phyloP scores from a whole-genome alignment of 108 stramenopile genomes.

The Skeletonema marinoi region DNA sequence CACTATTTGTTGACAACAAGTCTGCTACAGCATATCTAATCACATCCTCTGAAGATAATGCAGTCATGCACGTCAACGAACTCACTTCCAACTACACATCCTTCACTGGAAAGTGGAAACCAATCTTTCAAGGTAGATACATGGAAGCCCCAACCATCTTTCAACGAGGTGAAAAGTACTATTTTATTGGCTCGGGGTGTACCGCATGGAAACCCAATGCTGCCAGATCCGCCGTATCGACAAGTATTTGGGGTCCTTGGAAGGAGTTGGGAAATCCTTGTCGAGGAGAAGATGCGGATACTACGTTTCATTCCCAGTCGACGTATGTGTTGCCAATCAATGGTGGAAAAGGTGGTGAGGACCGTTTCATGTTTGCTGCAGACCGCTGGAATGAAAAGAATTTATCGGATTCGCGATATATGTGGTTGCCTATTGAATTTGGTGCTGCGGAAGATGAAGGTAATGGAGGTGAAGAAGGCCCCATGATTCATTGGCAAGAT shows the following conservation, averaged over 20 bases:
- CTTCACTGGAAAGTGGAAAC: conserved; percentile 11
- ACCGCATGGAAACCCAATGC: conserved; percentile 32
- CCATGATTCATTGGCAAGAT: not conserved
- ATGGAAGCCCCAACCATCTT: conserved; percentile 24
- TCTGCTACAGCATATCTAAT: conserved; percentile 12
- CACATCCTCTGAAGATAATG: conserved; percentile 25
- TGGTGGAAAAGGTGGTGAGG: not conserved
- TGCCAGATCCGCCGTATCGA: conserved; percentile 8
- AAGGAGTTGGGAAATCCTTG: conserved; percentile 13
- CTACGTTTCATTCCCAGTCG: conserved; percentile 17
- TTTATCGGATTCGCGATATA: conserved; percentile 24
- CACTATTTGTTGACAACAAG: conserved; percentile 22
- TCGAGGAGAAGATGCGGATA: conserved; percentile 9
- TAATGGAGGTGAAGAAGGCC: conserved; percentile 9
- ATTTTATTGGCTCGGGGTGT: conserved; percentile 34
- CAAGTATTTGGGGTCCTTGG: conserved; percentile 16
- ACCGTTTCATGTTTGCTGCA: conserved; percentile 15
- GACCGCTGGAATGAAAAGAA: conserved; percentile 24
- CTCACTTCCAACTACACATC: conserved; percentile 18
- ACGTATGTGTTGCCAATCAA: conserved; percentile 15
- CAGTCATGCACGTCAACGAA: conserved; percentile 20
- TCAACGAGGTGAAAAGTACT: conserved; percentile 14
- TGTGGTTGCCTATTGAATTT: conserved; percentile 24
- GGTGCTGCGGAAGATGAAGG: not conserved
- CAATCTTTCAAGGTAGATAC: conserved; percentile 15